Evolutionary conservation across 140 eudicot genomes (phyloP).

Genomic region (Flaveria floridana): DNA sequence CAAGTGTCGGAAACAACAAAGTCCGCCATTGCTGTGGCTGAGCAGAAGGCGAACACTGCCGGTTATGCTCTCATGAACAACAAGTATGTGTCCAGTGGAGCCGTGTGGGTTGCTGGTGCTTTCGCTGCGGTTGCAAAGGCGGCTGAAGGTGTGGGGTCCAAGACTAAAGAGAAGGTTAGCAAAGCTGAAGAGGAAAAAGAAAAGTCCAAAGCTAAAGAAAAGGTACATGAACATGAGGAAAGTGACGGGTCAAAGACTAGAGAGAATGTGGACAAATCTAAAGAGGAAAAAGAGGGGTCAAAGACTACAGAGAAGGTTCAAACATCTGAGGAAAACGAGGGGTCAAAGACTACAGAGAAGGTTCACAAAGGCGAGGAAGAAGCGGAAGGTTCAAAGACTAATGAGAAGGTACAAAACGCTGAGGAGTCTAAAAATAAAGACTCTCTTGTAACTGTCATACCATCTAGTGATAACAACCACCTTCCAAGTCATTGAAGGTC

Average conservation of each 20-base stretch:
- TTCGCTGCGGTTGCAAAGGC: constrained; percentile 48
- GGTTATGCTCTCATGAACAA: constrained; percentile 56
- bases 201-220: constrained; percentile 17
- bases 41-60: constrained; percentile 47
- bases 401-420: constrained; percentile 36
- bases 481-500: constrained; percentile 28
- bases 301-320: constrained; percentile 43
- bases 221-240: not conserved
- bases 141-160: constrained; percentile 53
- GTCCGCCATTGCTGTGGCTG: constrained; percentile 52
- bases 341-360: constrained; percentile 35
- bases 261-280: not conserved
- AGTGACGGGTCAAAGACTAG: constrained; percentile 11
- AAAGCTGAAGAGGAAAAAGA: constrained; percentile 49
- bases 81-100: constrained; percentile 51
- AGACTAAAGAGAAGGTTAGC: constrained; percentile 52
- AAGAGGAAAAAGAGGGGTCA: constrained; percentile 9
- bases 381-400: constrained; percentile 32
- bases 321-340: constrained; percentile 30
- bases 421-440: constrained; percentile 36
- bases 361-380: constrained; percentile 36
- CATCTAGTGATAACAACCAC: constrained; percentile 25
- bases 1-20: constrained; percentile 59
- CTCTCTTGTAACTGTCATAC: constrained; percentile 30
- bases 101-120: constrained; percentile 59